phyloP scores from a whole-genome alignment of 345 rosid genomes.

The Combretum micranthum region DNA sequence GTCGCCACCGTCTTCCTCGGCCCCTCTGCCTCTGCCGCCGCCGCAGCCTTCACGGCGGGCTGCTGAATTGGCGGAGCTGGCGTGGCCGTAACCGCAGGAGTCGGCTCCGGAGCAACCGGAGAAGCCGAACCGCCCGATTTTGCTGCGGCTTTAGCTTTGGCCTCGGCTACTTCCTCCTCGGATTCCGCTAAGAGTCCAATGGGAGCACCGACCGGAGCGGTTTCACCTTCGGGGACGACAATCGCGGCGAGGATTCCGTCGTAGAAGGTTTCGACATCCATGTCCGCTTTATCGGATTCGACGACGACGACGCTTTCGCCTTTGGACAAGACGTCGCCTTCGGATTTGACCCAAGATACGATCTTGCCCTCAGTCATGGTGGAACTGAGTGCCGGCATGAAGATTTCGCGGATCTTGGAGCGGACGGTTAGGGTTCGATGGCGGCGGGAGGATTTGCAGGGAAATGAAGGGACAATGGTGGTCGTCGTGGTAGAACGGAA shows the following conservation, averaged over 20 bases:
- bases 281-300: conserved; percentile 95
- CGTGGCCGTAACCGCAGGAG: conserved; percentile 30
- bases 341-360: conserved; percentile 93
- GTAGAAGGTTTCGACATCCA: conserved; percentile 96
- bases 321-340: conserved; percentile 80
- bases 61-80: conserved; percentile 41
- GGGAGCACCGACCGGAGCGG: conserved; percentile 84
- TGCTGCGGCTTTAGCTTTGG: conserved; percentile 60
- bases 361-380: conserved; percentile 99
- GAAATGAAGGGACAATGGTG: conserved; percentile 19
- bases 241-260: conserved; percentile 94
- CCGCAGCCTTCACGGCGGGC: conserved; percentile 43
- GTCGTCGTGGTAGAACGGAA: conserved; percentile 21
- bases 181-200: conserved; percentile 84
- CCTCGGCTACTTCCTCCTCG: conserved; percentile 83
- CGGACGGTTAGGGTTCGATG: conserved; percentile 35
- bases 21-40: conserved; percentile 41
- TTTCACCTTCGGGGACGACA: conserved; percentile 84
- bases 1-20: conserved; percentile 65
- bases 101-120: conserved; percentile 18
- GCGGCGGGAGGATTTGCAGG: conserved; percentile 16
- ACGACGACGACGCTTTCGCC: conserved; percentile 97
- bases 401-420: conserved; percentile 90
- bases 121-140: conserved; percentile 29
- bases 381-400: conserved; percentile 98